Evolutionary conservation across 2,329 filamentous ascomycete species (phyloP).

Genomic region (Claviceps capensis): DNA sequence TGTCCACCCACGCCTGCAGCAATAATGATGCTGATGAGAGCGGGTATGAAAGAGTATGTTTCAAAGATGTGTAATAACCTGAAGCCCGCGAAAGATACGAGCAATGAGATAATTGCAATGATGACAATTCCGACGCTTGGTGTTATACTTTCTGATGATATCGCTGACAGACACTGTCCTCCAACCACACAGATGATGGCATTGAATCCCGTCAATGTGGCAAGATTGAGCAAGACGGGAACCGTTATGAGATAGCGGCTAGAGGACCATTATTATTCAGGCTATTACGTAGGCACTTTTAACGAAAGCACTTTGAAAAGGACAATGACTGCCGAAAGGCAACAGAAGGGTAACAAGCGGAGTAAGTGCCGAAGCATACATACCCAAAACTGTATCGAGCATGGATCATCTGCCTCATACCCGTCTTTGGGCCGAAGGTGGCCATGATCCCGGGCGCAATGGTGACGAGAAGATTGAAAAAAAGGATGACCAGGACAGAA

Average conservation of each 20-base stretch:
- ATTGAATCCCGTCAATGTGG: constrained; percentile 48
- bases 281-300: too few relatives aligned
- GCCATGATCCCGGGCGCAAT: constrained; percentile 41
- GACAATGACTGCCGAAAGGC: background rate
- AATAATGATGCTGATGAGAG: constrained; percentile 40
- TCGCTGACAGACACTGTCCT: constrained; percentile 43
- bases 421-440: constrained; percentile 46
- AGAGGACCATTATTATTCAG: background rate
- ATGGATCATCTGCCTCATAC: constrained; percentile 52
- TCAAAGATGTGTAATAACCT: constrained; percentile 43
- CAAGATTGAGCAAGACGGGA: constrained; percentile 48
- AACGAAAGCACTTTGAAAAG: too few relatives aligned
- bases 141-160: constrained; percentile 33
- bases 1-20: constrained; percentile 39
- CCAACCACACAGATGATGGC: constrained; percentile 48
- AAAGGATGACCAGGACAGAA: constrained; percentile 44
- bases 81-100: constrained; percentile 50
- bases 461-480: constrained; percentile 45
- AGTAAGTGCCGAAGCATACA: constrained; percentile 8
- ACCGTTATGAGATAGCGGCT: constrained; percentile 43
- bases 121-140: constrained; percentile 47
- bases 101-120: constrained; percentile 39
- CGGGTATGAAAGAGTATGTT: constrained; percentile 42
- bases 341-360: background rate
- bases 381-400: constrained; percentile 50